Conservation (phyloP, 805 yeast species). For the Torulaspora indica region DNA sequence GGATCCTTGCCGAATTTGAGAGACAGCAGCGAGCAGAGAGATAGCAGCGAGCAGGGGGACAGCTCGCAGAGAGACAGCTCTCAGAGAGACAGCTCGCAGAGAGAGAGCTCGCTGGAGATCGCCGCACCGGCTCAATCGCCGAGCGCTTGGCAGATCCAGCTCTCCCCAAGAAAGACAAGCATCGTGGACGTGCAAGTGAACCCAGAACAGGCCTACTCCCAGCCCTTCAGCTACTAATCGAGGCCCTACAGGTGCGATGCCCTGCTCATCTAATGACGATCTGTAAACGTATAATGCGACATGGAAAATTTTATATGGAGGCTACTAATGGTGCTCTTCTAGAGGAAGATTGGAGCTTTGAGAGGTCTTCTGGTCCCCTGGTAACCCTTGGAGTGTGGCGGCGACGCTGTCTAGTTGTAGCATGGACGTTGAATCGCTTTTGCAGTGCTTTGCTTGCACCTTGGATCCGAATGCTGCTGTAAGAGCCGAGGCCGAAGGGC, state of each 20-base stretch:
- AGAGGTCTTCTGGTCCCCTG: neutral
- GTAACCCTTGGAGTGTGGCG: neutral
- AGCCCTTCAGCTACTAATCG: slow-evolving; percentile 26
- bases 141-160: slow-evolving; percentile 16
- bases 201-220: slow-evolving; percentile 32
- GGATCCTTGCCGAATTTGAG: slow-evolving; percentile 11
- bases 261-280: slow-evolving; percentile 4
- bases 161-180: slow-evolving; percentile 27
- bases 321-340: neutral
- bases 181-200: slow-evolving; percentile 21
- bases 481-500: slow-evolving; percentile 65
- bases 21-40: no score
- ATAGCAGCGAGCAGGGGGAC: no score
- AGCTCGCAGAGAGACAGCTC: no score
- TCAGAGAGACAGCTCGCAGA: no score
- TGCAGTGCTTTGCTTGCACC: slow-evolving; percentile 76
- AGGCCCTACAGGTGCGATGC: neutral
- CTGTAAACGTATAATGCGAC: slow-evolving; percentile 6
- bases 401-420: neutral
- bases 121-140: slow-evolving; percentile 10
- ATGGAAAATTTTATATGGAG: slow-evolving; percentile 7
- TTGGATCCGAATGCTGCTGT: slow-evolving; percentile 58
- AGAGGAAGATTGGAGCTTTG: neutral
- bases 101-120: slow-evolving; percentile 9
- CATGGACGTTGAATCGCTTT: slow-evolving; percentile 67